Evolutionary conservation across 257 asterid species (phyloP).

Genomic region (Ehretia macrophylla): DNA sequence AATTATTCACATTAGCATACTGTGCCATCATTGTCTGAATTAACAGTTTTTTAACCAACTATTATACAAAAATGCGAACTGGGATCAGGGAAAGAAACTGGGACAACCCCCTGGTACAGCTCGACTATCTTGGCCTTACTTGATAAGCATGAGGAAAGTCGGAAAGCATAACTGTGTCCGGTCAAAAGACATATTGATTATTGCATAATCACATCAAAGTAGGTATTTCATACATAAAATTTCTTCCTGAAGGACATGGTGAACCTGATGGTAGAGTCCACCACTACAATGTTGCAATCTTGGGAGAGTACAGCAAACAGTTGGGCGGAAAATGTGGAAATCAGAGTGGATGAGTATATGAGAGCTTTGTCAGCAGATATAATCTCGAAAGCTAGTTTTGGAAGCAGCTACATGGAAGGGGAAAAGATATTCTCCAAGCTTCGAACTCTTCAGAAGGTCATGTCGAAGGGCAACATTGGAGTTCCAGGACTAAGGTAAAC

Average conservation of each 20-base stretch:
- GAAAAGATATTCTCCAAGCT: constrained; percentile 53
- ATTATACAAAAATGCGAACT: too few species aligned
- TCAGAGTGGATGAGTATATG: constrained; percentile 49
- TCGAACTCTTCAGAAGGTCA: constrained; percentile 41
- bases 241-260: constrained; percentile 40
- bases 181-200: background rate
- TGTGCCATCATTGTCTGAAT: too few species aligned
- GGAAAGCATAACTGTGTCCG: too few species aligned
- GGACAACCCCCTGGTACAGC: too few species aligned
- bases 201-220: background rate
- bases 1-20: too few species aligned
- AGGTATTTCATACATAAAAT: background rate
- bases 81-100: too few species aligned
- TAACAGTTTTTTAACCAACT: too few species aligned
- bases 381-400: constrained; percentile 75
- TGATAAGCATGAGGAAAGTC: background rate
- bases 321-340: constrained; percentile 29
- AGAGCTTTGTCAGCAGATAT: constrained; percentile 67
- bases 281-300: constrained; percentile 34
- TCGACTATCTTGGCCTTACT: too few species aligned
- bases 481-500: constrained; percentile 67
- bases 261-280: constrained; percentile 57
- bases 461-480: constrained; percentile 56
- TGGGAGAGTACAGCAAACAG: constrained; percentile 46
- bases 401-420: constrained; percentile 56